Evolutionary conservation across 2,329 filamentous ascomycete genomes (phyloP), one percentile per base, ranked within the genome.

Genomic region (Macrophomina tecta): DNA sequence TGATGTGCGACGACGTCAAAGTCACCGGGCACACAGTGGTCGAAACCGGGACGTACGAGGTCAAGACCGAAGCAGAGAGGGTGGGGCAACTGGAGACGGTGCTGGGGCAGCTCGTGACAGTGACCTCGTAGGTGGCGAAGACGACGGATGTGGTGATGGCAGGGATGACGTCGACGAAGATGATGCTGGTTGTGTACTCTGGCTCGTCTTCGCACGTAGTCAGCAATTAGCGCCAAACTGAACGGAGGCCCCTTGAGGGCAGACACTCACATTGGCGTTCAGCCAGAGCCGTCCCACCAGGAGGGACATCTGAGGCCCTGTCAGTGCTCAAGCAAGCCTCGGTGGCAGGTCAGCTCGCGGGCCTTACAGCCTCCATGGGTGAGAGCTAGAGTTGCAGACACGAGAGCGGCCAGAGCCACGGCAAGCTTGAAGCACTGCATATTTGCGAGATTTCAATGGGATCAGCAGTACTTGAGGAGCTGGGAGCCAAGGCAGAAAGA

Each of bases 21-120:
- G 78, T 80, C 64, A 77, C 71, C 36, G 80, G 77, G 74, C 81
- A 82, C 73, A 82, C 74, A 46, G 81, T 82, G 66, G 81, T 83
- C 51, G 77, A 79, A 51, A 78, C 71, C 51, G 77, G 73, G 61
- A 81, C 69, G 68, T 78, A 74, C 53, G 78, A 76, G 30, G 81
- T 83, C 68, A 79, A 69, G 58, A 77, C 72, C 8, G 75, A 73
- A 23, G 76, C 74, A 28, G 73, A 72, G 53, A 74, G 71, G 48
- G 72, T 71, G 38, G 80, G 80, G 69, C 81, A 82, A 70, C 76
- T 72, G 63, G 75, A 77, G 55, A 80, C 76, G 53, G 70, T 72
- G 23, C 78, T 70, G n/a, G 75, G 74, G 72, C 80, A 82, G 70
- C 77, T 73, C 69, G 73, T 76, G 71, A 82, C 73, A 51, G 81